These are phyloP conservation scores for Grifola frondosa DNA, from an alignment of 1,284 basidiomycete genomes.

Conservation along the genomic window DNA sequence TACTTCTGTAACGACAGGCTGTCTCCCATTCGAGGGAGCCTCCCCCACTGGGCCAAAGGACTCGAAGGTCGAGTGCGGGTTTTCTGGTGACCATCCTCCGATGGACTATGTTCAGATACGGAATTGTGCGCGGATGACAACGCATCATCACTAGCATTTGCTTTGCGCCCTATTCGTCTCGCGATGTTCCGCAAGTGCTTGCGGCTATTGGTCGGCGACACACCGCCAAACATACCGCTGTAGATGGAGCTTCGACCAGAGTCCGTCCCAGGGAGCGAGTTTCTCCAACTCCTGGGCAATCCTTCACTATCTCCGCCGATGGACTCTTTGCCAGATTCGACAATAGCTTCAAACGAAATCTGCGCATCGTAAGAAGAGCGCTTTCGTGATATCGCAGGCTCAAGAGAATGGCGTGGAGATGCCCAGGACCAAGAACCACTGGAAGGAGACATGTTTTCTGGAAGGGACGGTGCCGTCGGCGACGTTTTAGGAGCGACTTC, in stretches of 20 bases:
- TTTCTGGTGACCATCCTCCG: constrained; percentile 29
- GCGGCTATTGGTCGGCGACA: constrained; percentile 45
- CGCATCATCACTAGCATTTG: constrained; percentile 45
- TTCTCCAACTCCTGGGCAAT: constrained; percentile 36
- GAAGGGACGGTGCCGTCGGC: constrained; percentile 32
- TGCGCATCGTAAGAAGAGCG: constrained; percentile 45
- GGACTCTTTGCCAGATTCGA: constrained; percentile 32
- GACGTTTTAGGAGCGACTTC: constrained; percentile 19
- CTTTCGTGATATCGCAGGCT: constrained; percentile 42
- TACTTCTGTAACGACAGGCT: no score
- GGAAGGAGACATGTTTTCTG: constrained; percentile 35
- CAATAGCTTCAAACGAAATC: constrained; percentile 37
- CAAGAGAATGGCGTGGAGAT: constrained; percentile 38
- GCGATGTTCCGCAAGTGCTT: constrained; percentile 40
- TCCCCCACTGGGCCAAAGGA: no score
- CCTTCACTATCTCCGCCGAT: constrained; percentile 47
- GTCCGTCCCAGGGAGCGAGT: constrained; percentile 31
- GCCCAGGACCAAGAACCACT: constrained; percentile 29
- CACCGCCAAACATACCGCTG: constrained; percentile 38
- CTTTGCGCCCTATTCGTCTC: constrained; percentile 36
- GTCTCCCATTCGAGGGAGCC: no score
- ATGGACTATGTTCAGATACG: constrained; percentile 44
- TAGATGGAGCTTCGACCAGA: constrained; percentile 34
- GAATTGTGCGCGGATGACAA: constrained; percentile 48
- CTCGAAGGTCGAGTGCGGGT: constrained; percentile 15